Percentiles rank a stretch among this genome's conserved stretches.
Conservation (phyloP, 139 green algal genomes). For the Micractinium sp. region DNA sequence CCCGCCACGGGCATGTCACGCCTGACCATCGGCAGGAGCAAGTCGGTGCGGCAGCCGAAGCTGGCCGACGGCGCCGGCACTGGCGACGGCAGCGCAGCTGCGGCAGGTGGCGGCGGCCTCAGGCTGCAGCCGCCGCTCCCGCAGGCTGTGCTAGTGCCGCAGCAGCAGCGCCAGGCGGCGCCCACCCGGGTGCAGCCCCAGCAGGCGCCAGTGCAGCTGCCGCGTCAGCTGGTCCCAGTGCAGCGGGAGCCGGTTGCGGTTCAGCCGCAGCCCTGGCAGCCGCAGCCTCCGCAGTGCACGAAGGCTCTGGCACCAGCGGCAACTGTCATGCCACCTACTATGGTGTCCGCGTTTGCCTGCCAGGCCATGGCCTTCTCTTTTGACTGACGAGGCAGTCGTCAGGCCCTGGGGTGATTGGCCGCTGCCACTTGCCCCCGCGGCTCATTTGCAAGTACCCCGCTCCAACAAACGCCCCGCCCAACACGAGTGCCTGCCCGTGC, state of each 20-base stretch:
- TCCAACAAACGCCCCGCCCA: too few species aligned
- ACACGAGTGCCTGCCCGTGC: too few species aligned
- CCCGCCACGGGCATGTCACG: too few species aligned
- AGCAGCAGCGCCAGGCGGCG: background rate
- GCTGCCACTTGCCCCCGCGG: too few species aligned
- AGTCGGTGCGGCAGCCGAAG: too few species aligned
- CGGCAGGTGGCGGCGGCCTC: too few species aligned
- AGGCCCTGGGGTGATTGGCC: too few species aligned
- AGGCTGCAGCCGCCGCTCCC: background rate
- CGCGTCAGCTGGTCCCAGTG: background rate
- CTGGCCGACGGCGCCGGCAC: too few species aligned
- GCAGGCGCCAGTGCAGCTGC: background rate
- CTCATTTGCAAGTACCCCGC: too few species aligned
- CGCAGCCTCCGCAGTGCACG: background rate
- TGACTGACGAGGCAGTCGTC: background rate
- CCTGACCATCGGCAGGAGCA: too few species aligned
- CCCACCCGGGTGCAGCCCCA: background rate
- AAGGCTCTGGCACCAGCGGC: too few species aligned
- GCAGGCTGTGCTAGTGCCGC: background rate
- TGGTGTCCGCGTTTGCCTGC: constrained; percentile 18
- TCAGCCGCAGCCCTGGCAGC: background rate
- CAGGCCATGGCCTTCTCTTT: background rate
- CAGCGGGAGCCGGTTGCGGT: background rate
- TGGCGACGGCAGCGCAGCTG: too few species aligned
- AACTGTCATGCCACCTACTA: background rate